A percentile compares a stretch with the other conserved stretches of the same genome.
Conservation (phyloP, 805 yeast genomes). For the Schwanniomyces yamadae region DNA sequence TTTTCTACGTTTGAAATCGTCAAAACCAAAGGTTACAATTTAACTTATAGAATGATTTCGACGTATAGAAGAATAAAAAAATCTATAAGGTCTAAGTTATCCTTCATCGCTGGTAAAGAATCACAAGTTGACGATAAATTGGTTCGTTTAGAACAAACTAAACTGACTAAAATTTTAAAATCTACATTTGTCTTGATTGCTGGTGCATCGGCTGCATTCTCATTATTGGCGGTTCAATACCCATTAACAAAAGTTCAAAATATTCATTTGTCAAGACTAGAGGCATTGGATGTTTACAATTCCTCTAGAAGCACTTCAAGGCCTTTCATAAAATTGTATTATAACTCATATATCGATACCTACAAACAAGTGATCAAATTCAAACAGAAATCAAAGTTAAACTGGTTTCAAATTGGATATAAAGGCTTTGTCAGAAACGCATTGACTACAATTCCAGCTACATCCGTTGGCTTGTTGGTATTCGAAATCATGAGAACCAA, state of each 20-base stretch:
- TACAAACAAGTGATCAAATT: constrained; percentile 56
- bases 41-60: constrained; percentile 45
- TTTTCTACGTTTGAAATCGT: constrained; percentile 78
- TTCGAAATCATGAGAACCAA: constrained; percentile 74
- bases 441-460: constrained; percentile 77
- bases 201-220: constrained; percentile 83
- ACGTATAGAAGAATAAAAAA: constrained; percentile 43
- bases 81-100: constrained; percentile 11
- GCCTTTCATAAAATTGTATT: constrained; percentile 54
- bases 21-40: constrained; percentile 62
- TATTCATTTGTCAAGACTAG: constrained; percentile 74
- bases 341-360: constrained; percentile 76
- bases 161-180: constrained; percentile 52
- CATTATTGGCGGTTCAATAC: constrained; percentile 75
- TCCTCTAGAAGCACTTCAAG: constrained; percentile 26
- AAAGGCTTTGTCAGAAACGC: constrained; percentile 77
- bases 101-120: constrained; percentile 7
- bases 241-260: constrained; percentile 81
- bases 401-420: constrained; percentile 69
- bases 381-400: constrained; percentile 51
- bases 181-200: constrained; percentile 74
- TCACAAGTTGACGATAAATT: constrained; percentile 20
- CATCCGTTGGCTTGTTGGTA: constrained; percentile 80
- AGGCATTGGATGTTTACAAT: constrained; percentile 68
- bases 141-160: constrained; percentile 28